These are phyloP conservation scores for Nakazawaea populi DNA, from an alignment of 805 yeast genomes.

Conservation along the genomic window DNA sequence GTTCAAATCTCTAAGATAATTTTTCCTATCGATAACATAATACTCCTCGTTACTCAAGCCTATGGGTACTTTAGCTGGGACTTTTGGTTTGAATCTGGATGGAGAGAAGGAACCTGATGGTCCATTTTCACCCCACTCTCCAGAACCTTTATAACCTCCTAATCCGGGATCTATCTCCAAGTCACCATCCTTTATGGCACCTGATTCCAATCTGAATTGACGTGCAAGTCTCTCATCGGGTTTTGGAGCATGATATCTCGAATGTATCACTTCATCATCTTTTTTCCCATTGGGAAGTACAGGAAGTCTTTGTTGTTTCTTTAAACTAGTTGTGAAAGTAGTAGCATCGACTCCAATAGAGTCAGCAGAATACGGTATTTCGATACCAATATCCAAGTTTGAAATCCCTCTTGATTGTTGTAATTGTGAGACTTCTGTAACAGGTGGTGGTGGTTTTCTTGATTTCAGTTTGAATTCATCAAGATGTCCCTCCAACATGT, in stretches of 20 bases:
- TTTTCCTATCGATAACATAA: slow-evolving; percentile 7
- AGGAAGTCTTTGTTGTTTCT: slow-evolving; percentile 2
- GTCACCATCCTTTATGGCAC: slow-evolving; percentile 9
- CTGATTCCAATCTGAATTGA: slow-evolving; percentile 7
- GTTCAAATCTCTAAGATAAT: slow-evolving; percentile 9
- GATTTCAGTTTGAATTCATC: slow-evolving; percentile 1
- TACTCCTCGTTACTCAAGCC: slow-evolving; percentile 12
- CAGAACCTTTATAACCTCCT: slow-evolving; percentile 12
- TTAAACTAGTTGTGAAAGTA: not conserved
- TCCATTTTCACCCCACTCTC: slow-evolving; percentile 6
- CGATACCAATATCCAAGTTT: not conserved
- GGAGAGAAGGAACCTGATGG: not conserved
- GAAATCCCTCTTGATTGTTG: too few species aligned
- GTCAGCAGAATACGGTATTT: slow-evolving; percentile 10
- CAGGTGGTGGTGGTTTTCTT: not conserved
- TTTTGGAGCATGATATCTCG: slow-evolving; percentile 39
- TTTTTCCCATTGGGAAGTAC: slow-evolving; percentile 9
- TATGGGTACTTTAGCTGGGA: slow-evolving; percentile 13
- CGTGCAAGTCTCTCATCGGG: slow-evolving; percentile 28
- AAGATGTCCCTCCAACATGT: slow-evolving; percentile 3
- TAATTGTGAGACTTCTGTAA: too few species aligned
- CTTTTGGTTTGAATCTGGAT: slow-evolving; percentile 9
- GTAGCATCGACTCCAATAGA: slow-evolving; percentile 3
- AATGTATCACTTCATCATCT: slow-evolving; percentile 26
- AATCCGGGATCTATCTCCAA: slow-evolving; percentile 10